Conservation (phyloP, 1,284 basidiomycete genomes). For the Volvariella volvacea region DNA sequence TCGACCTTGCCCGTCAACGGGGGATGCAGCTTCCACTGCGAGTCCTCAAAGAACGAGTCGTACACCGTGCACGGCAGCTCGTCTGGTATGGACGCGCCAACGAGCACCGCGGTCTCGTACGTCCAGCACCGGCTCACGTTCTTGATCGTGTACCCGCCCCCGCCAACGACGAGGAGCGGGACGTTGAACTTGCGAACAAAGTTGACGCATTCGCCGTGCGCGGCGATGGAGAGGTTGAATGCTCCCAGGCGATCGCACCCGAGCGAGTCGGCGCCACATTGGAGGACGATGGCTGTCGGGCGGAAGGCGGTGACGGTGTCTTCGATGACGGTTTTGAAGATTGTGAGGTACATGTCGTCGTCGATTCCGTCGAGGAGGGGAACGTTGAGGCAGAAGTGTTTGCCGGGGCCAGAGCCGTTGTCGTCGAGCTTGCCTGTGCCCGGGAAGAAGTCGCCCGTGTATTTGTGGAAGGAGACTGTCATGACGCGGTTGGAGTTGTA, state of each 20-base stretch:
- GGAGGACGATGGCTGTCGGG: conserved; percentile 89
- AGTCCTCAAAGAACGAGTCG: conserved; percentile 89
- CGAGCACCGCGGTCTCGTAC: conserved; percentile 94
- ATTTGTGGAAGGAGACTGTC: conserved; percentile 99
- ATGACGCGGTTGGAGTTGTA: conserved; percentile 97
- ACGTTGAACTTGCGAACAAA: conserved; percentile 92
- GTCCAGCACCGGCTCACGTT: conserved; percentile 99
- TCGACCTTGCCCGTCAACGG: conserved; percentile 88
- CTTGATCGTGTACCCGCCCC: conserved; percentile 93
- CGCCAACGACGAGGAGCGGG: conserved; percentile 87
- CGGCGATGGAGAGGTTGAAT: conserved; percentile 99
- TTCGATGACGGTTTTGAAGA: conserved; percentile 96
- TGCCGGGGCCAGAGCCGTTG: conserved; percentile 80
- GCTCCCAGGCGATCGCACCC: conserved; percentile 93
- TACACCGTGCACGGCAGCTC: conserved; percentile 87
- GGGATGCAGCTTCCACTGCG: conserved; percentile 88
- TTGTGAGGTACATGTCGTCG: conserved; percentile 91
- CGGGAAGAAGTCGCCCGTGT: conserved; percentile 97
- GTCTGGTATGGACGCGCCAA: conserved; percentile 79
- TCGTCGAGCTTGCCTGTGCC: conserved; percentile 93
- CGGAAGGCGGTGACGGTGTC: conserved; percentile 89
- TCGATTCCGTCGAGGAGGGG: conserved; percentile 96
- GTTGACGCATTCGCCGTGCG: conserved; percentile 96
- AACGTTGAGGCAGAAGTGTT: conserved; percentile 95
- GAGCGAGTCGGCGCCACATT: conserved; percentile 96